These are phyloP conservation scores for Corchorus olitorius DNA, from an alignment of 345 rosid genomes.

Conservation along the genomic window DNA sequence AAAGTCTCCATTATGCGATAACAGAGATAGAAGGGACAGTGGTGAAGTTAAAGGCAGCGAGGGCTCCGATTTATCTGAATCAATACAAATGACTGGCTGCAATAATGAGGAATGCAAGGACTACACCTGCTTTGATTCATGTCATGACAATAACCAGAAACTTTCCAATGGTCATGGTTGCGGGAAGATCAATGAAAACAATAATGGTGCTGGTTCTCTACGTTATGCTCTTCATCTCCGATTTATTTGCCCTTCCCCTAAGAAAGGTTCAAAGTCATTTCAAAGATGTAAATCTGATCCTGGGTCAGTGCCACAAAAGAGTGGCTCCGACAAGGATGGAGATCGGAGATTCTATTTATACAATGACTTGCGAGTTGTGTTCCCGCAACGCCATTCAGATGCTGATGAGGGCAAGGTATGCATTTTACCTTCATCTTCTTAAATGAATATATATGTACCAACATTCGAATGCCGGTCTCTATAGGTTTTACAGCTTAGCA, in stretches of 20 bases:
- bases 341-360: constrained; percentile 80
- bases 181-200: constrained; percentile 55
- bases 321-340: constrained; percentile 38
- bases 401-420: constrained; percentile 96
- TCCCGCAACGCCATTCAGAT: constrained; percentile 95
- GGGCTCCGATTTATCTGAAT: constrained; percentile 33
- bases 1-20: constrained; percentile 13
- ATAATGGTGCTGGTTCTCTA: constrained; percentile 60
- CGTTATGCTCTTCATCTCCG: constrained; percentile 95
- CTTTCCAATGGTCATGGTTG: constrained; percentile 37
- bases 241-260: constrained; percentile 66
- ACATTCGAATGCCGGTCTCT: neutral
- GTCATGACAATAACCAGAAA: constrained; percentile 29
- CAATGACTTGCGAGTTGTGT: constrained; percentile 84
- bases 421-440: neutral
- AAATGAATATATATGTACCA: neutral
- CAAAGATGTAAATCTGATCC: constrained; percentile 51
- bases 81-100: constrained; percentile 30
- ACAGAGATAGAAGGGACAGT: neutral
- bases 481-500: neutral
- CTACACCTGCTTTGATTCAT: constrained; percentile 24
- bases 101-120: constrained; percentile 33
- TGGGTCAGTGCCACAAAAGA: constrained; percentile 39
- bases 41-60: constrained; percentile 31
- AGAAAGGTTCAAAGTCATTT: constrained; percentile 57